Base-by-base conservation (phyloP, 441 rosid genomes). In the Erodium texanum region DNA sequence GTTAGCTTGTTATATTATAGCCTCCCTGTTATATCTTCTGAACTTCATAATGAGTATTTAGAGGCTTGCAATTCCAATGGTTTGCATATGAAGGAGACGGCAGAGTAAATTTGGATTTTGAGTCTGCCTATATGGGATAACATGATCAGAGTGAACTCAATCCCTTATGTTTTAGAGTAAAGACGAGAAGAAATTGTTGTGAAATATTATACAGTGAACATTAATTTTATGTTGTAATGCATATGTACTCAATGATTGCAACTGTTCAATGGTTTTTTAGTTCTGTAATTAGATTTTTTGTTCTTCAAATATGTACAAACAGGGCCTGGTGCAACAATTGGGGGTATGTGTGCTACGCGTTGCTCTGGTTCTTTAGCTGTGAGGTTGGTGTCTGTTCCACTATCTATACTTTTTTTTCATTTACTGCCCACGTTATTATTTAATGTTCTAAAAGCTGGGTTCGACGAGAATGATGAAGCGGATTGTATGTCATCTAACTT, bases 291-390 rank as follows among this genome's bases (percentile, higher is more conserved):
- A 10, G 24, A 38, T 24, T 65, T 65, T 58, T 59, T 74, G 50
- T 66, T 71, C 58, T 36, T 68, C 12, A 68, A 34, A 48, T 66
- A 58, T 56, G 15, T 66, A 69, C 62, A 45, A 73, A 66, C 88
- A 93, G 97, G 97, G 62, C 98, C 98, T n/a, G 93, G 97, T 52
- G 98, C 97, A 74, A 82, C 85, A 67, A 86, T 93, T 27, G 96
- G 98, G 58, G 98, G 98, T 66, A 93, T 89, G 98, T 90, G 97
- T 78, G 94, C 98, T 69, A 93, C 97, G 64, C 96, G 97, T 58
- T 90, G 96, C 88, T 93, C 97, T 68, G 98, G 97, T 66, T 89
- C 96, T 77, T 82, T 93, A 75, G 97, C 98, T 65, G 96, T 86
- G 73, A 86, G 97, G 98, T 93, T 79, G 36, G 68, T 76, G 36